Evolutionary conservation across 2,329 filamentous ascomycete species (phyloP).

Genomic region (Chaetomiaceae sp.): DNA sequence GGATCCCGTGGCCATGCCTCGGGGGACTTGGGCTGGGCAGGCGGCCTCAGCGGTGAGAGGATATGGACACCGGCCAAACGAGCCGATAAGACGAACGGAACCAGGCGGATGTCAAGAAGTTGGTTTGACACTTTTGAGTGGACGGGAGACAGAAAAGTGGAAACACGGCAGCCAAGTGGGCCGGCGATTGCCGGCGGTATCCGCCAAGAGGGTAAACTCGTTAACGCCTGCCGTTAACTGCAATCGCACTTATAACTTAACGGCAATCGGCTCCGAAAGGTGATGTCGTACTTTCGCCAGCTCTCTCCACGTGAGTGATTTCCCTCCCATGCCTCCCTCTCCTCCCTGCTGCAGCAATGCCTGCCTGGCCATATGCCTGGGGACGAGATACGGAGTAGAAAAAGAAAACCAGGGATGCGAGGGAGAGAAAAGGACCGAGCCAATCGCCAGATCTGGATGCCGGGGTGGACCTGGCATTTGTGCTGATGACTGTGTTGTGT

Average conservation of each 20-base stretch:
- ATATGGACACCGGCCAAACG: not conserved
- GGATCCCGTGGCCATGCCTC: not conserved
- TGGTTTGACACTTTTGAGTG: too few species aligned
- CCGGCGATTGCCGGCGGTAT: constrained; percentile 18
- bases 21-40: too few species aligned
- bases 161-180: constrained; percentile 7
- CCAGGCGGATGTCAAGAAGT: too few species aligned
- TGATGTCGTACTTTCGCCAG: constrained; percentile 3
- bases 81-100: too few species aligned
- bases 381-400: not conserved
- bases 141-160: too few species aligned
- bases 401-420: constrained; percentile 10
- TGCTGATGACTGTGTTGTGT: constrained; percentile 4
- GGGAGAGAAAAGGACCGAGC: constrained; percentile 7
- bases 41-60: not conserved
- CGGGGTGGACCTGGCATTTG: not conserved
- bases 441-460: not conserved
- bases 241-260: constrained; percentile 24
- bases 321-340: too few species aligned
- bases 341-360: too few species aligned
- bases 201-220: constrained; percentile 1
- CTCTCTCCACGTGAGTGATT: constrained; percentile 13
- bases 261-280: constrained; percentile 18
- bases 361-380: too few species aligned
- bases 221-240: constrained; percentile 22